Conservation (phyloP, 2,329 filamentous ascomycete genomes). For the Pleurostoma richardsiae region DNA sequence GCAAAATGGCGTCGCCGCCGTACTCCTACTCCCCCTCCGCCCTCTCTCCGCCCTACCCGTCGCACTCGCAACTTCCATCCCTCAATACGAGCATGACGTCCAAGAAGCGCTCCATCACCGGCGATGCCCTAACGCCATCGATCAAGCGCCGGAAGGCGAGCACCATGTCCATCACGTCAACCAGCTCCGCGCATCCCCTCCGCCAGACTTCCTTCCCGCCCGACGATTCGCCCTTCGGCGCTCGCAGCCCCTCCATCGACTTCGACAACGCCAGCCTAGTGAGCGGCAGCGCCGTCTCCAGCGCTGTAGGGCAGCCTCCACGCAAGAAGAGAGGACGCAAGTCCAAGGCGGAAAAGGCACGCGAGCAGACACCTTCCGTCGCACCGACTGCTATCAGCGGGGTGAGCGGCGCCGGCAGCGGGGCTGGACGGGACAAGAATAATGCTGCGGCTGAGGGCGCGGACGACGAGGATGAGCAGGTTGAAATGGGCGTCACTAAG, state of each 20-base stretch:
- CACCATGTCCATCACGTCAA: constrained; percentile 47
- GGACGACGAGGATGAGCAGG: constrained; percentile 19
- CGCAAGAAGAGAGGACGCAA: constrained; percentile 61
- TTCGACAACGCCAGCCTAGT: constrained; percentile 56
- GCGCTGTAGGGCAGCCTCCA: constrained; percentile 15
- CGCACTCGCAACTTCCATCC: constrained; percentile 43
- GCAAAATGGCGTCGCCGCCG: constrained; percentile 52
- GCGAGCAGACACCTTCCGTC: constrained; percentile 41
- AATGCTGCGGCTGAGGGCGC: constrained; percentile 39
- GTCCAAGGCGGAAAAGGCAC: constrained; percentile 50
- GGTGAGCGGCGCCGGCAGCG: constrained; percentile 32
- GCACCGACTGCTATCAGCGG: constrained; percentile 37
- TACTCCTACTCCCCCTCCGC: constrained; percentile 43
- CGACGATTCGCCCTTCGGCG: constrained; percentile 50
- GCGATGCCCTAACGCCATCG: constrained; percentile 41
- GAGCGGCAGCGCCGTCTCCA: constrained; percentile 55
- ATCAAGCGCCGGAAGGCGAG: constrained; percentile 70
- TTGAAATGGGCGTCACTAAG: constrained; percentile 20
- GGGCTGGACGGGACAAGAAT: constrained; percentile 50
- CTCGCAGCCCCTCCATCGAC: constrained; percentile 63
- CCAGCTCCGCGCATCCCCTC: constrained; percentile 57
- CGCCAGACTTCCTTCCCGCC: constrained; percentile 80
- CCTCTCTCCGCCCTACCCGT: constrained; percentile 50
- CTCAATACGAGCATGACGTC: constrained; percentile 15
- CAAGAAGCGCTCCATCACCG: constrained; percentile 60